Evolutionary conservation across 805 yeast species (phyloP), one percentile per base, ranked within the genome.

Genomic region (Sugiyamaella lignohabitans): DNA sequence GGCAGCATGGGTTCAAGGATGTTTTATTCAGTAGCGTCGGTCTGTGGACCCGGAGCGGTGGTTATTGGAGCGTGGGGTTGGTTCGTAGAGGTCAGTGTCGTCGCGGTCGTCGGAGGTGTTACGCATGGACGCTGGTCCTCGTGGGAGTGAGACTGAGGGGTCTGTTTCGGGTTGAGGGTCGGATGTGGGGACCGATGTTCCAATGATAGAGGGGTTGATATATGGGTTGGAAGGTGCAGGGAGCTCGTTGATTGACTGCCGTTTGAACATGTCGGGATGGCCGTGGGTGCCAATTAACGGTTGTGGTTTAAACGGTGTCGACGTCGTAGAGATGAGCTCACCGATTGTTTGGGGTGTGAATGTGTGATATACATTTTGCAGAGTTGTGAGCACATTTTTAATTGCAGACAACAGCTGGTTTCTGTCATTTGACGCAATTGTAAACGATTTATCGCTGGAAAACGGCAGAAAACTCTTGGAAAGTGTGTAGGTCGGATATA

Each of bases 181-280:
- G 30, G 11, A 35, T 35, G 5, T 6, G 6, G 38, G 17, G 38
- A 8, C 38, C 20, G 38, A 35, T 35, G 41, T 27, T 22, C 36
- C 40, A 40, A 34, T 42, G 16, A 35, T 40, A 8, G 38, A 41
- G 19, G 44, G 47, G 24, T 38, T 45, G 20, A 46, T 43, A 20
- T 47, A 51, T 16, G 49, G 43, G 38, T 53, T 53, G 20, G 41
- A 18, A 1, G 43, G 39, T 10, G 46, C 47, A 8, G 43, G 40
- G 10, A 38, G 39, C 30, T 48, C 47, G 19, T 54, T 51, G 23
- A 51, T 37, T 42, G 34, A 35, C 36, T 53, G 56, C 18, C 57
- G 27, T n/a, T 42, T 46, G 42, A 55, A 54, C 18, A 53, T 48
- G 20, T 46, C 53, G 4, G 59, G 58, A 24, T 50, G 54, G 3